Conservation (phyloP, 768 basidiomycete species). For the Tricholoma matsutake region DNA sequence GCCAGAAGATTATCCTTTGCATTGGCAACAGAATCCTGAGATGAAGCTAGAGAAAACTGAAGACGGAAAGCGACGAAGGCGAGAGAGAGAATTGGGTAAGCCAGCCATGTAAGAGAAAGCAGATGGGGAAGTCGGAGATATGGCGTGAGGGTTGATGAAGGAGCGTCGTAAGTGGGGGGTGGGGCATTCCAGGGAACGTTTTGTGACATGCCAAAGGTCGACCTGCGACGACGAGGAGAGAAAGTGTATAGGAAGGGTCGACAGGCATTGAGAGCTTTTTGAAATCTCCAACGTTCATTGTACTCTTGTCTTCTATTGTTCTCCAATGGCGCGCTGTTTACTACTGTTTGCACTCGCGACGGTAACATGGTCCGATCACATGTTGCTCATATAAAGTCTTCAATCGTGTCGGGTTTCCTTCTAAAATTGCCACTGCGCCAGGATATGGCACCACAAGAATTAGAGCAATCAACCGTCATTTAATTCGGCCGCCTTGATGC, state of each 20-base stretch:
- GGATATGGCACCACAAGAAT: too few relatives aligned
- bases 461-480: too few relatives aligned
- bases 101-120: conserved; percentile 86
- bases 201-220: conserved; percentile 35
- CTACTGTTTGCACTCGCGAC: too few relatives aligned
- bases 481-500: too few relatives aligned
- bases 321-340: too few relatives aligned
- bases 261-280: conserved; percentile 16
- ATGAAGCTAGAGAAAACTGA: conserved; percentile 65
- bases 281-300: conserved; percentile 5
- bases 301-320: not conserved
- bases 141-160: conserved; percentile 58
- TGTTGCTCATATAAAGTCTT: too few relatives aligned
- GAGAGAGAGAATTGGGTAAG: conserved; percentile 87
- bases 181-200: conserved; percentile 39
- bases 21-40: conserved; percentile 61
- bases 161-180: conserved; percentile 58
- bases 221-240: conserved; percentile 42
- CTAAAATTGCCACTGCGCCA: too few relatives aligned
- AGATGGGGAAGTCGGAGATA: conserved; percentile 83
- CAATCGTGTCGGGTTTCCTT: too few relatives aligned
- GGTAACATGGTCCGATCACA: too few relatives aligned
- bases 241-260: conserved; percentile 15
- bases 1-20: conserved; percentile 77
- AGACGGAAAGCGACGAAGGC: conserved; percentile 85